Percentiles rank a stretch among this genome's conserved stretches.
These are phyloP conservation scores for Cenchrus purpureus DNA, from an alignment of 176 grass and related monocot genomes.

Conservation along the genomic window DNA sequence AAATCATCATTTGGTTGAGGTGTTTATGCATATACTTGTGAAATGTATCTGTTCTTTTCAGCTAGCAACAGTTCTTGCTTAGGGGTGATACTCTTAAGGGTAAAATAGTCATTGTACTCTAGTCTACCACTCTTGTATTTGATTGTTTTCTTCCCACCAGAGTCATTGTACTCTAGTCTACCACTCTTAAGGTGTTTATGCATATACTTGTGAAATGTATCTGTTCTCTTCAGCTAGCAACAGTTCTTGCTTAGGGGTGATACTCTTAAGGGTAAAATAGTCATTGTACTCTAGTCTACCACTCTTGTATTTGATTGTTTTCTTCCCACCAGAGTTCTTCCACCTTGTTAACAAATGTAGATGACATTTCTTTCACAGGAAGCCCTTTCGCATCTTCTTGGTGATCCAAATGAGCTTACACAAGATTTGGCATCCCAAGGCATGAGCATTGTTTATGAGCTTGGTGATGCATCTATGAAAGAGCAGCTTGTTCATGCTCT, in stretches of 20 bases:
- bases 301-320: neutral
- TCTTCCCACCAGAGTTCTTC: neutral
- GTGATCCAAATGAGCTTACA: slow-evolving; percentile 95
- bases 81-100: neutral
- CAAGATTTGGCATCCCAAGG: slow-evolving; percentile 99
- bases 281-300: too few species aligned
- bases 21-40: slow-evolving; percentile 23
- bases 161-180: neutral
- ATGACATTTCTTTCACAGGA: slow-evolving; percentile 66
- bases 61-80: slow-evolving; percentile 25
- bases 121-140: neutral
- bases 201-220: slow-evolving; percentile 27
- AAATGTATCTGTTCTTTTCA: slow-evolving; percentile 24
- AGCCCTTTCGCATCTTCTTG: slow-evolving; percentile 91
- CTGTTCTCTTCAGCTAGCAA: slow-evolving; percentile 30
- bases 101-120: too few species aligned
- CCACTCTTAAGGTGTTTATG: too few species aligned
- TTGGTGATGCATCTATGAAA: slow-evolving; percentile 96
- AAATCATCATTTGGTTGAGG: slow-evolving; percentile 7
- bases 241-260: slow-evolving; percentile 9
- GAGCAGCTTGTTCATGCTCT: slow-evolving; percentile 86
- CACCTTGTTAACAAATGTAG: slow-evolving; percentile 16
- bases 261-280: too few species aligned
- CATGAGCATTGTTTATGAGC: slow-evolving; percentile 98
- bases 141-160: neutral